Evolutionary conservation across 225 moss, liverwort and hornwort species (phyloP).

Genomic region (Bryoerythrophyllum caledonicum): DNA sequence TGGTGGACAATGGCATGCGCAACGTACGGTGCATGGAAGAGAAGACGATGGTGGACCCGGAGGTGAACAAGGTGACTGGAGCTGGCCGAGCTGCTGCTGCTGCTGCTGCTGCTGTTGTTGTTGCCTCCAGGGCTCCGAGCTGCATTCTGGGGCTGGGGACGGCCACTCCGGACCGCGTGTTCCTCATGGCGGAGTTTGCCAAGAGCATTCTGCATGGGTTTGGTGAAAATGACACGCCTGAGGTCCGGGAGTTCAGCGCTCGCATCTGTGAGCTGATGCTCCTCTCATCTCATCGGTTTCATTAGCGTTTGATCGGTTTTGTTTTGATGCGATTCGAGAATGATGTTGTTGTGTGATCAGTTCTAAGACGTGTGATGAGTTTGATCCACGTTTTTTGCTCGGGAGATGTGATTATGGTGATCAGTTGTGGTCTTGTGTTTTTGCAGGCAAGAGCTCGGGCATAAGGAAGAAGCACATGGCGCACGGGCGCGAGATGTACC

Average conservation of each 20-base stretch:
- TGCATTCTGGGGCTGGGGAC: constrained; percentile 55
- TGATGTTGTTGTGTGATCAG: too few relatives aligned
- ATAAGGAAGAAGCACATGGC: constrained; percentile 48
- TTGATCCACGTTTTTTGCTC: too few relatives aligned
- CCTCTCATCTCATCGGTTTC: not conserved
- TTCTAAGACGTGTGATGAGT: too few relatives aligned
- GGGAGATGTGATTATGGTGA: too few relatives aligned
- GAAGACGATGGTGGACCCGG: not conserved
- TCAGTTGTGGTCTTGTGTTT: too few relatives aligned
- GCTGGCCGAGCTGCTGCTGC: not conserved
- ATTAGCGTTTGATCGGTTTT: too few relatives aligned
- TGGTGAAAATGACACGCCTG: constrained; percentile 25
- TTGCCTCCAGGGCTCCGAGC: constrained; percentile 18
- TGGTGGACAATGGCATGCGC: constrained; percentile 16
- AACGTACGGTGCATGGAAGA: constrained; percentile 11
- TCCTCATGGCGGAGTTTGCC: constrained; percentile 42
- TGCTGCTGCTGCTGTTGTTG: not conserved
- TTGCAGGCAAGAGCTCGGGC: constrained; percentile 38
- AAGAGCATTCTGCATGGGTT: constrained; percentile 25
- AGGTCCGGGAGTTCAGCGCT: constrained; percentile 37
- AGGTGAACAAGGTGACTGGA: constrained; percentile 22
- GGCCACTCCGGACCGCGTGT: constrained; percentile 39
- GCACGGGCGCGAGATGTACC: constrained; percentile 27
- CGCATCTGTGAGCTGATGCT: constrained; percentile 39
- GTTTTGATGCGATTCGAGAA: too few relatives aligned